Conservation (phyloP, 164 flowering plant species). For the Chloranthus sessilifolius region DNA sequence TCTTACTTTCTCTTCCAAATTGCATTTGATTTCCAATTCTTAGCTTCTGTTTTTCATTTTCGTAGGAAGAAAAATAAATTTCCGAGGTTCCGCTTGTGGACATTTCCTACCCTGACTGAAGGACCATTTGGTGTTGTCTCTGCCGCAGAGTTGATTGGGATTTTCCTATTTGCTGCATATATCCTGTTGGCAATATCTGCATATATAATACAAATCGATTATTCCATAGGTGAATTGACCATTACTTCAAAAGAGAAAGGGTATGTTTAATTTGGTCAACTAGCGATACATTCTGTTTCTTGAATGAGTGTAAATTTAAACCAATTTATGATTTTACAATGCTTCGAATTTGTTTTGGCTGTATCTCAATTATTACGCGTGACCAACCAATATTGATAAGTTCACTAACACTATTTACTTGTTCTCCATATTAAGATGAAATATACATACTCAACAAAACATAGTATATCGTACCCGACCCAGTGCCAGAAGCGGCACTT, state of each 20-base stretch:
- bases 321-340: neutral
- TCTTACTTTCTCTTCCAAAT: neutral
- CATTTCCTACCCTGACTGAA: conserved; percentile 76
- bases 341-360: neutral
- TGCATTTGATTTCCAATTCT: neutral
- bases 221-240: conserved; percentile 11
- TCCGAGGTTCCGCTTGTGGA: conserved; percentile 74
- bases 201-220: conserved; percentile 27
- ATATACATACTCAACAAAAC: too few relatives aligned
- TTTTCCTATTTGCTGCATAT: conserved; percentile 41
- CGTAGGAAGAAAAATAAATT: conserved; percentile 33
- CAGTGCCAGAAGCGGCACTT: too few relatives aligned
- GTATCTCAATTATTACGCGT: too few relatives aligned
- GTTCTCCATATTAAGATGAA: too few relatives aligned
- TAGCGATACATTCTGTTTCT: neutral
- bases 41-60: neutral
- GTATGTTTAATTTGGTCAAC: conserved; percentile 15
- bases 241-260: conserved; percentile 19
- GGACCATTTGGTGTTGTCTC: conserved; percentile 94
- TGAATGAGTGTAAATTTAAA: neutral
- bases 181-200: conserved; percentile 52
- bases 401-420: too few relatives aligned
- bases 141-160: conserved; percentile 80
- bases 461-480: too few relatives aligned
- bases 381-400: too few relatives aligned